phyloP scores from a whole-genome alignment of 2,329 filamentous ascomycete genomes.

The Ophiocordyceps robertsii region DNA sequence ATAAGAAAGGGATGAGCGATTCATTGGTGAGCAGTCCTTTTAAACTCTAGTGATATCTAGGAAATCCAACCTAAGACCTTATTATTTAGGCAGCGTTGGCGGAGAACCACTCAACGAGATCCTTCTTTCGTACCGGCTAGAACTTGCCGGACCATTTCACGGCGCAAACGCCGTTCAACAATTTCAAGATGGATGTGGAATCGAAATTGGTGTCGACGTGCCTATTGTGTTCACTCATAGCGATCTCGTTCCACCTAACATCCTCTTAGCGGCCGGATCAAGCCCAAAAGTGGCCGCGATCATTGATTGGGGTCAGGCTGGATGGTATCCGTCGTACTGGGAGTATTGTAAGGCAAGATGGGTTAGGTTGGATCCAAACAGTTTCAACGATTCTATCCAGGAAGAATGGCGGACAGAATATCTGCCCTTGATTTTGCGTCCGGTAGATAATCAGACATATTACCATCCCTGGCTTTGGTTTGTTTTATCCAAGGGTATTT shows the following conservation, averaged over 20 bases:
- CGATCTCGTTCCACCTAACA: conserved; percentile 12
- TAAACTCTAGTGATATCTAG: too few species aligned
- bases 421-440: conserved; percentile 16
- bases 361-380: conserved; percentile 8
- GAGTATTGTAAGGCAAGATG: conserved; percentile 16
- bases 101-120: conserved; percentile 18
- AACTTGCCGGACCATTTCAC: conserved; percentile 14
- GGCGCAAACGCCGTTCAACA: conserved; percentile 14
- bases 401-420: conserved; percentile 18
- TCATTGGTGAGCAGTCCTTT: too few species aligned
- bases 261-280: conserved; percentile 8
- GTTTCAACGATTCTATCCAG: conserved; percentile 9
- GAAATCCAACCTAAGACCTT: too few species aligned
- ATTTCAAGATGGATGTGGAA: conserved; percentile 17
- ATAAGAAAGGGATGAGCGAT: too few species aligned
- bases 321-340: conserved; percentile 20
- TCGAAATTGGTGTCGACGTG: conserved; percentile 12
- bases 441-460: conserved; percentile 15
- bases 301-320: conserved; percentile 16
- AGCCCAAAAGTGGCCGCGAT: conserved; percentile 9
- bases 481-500: conserved; percentile 3
- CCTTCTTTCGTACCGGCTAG: conserved; percentile 9
- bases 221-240: conserved; percentile 13
- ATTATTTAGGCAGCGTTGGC: conserved; percentile 12
- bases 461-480: conserved; percentile 20